Evolutionary conservation across 2,329 filamentous ascomycete species (phyloP).

Genomic region (Pseudocercospora vitis): DNA sequence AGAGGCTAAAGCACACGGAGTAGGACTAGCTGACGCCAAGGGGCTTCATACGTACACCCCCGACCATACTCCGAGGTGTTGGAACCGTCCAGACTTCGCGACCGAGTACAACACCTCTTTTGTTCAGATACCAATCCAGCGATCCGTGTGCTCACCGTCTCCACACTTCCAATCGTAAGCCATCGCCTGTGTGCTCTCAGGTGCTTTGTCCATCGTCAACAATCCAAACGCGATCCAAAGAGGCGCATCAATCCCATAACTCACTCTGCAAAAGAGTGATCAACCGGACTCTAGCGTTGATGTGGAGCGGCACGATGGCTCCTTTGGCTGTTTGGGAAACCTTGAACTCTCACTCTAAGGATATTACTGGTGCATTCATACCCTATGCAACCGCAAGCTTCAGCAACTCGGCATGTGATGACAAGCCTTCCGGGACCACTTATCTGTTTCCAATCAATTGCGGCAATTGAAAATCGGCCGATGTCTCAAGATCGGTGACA

Average conservation of each 20-base stretch:
- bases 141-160: slow-evolving; percentile 10
- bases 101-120: background rate
- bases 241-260: slow-evolving; percentile 23
- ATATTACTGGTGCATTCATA: too few relatives aligned
- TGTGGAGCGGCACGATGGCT: too few relatives aligned
- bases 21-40: background rate
- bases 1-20: background rate
- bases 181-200: slow-evolving; percentile 19
- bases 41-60: background rate
- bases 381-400: too few relatives aligned
- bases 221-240: slow-evolving; percentile 18
- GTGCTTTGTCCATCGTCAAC: slow-evolving; percentile 20
- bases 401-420: too few relatives aligned
- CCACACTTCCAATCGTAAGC: slow-evolving; percentile 23
- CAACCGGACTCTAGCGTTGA: too few relatives aligned
- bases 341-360: too few relatives aligned
- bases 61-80: background rate
- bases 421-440: too few relatives aligned
- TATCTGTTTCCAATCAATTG: too few relatives aligned
- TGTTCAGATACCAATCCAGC: slow-evolving; percentile 12
- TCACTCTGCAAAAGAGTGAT: too few relatives aligned
- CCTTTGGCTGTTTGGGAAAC: too few relatives aligned
- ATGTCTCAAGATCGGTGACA: too few relatives aligned
- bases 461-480: too few relatives aligned
- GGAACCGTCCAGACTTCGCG: background rate